phyloP scores from a whole-genome alignment of 2,329 filamentous ascomycete genomes.

The Hirsutella thompsonii region DNA sequence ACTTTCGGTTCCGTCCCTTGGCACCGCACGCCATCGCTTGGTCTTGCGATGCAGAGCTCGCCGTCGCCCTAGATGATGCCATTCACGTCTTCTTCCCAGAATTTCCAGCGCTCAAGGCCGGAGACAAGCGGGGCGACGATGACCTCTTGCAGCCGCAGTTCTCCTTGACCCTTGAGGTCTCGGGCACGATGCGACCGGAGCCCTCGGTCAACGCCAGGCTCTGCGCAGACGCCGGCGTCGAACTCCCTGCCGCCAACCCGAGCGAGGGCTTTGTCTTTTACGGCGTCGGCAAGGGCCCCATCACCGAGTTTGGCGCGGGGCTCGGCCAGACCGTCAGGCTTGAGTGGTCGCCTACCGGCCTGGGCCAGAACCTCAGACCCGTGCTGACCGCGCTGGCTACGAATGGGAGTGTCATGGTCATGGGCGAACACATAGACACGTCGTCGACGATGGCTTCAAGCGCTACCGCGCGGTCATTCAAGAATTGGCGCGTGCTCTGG shows the following conservation, averaged over 20 bases:
- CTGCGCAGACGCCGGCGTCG: slow-evolving; percentile 23
- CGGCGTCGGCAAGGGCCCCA: slow-evolving; percentile 31
- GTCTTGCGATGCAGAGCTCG: slow-evolving; percentile 45
- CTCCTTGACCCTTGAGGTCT: slow-evolving; percentile 18
- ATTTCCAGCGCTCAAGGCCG: slow-evolving; percentile 15
- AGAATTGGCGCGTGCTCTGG: slow-evolving; percentile 42
- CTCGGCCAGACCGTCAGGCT: slow-evolving; percentile 41
- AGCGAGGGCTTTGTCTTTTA: slow-evolving; percentile 18
- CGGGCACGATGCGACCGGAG: slow-evolving; percentile 23
- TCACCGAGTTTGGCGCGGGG: slow-evolving; percentile 33
- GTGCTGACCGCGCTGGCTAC: slow-evolving; percentile 38
- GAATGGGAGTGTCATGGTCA: slow-evolving; percentile 33
- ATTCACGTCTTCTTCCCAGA: slow-evolving; percentile 38
- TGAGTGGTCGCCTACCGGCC: slow-evolving; percentile 44
- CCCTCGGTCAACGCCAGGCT: slow-evolving; percentile 32
- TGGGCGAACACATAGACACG: slow-evolving; percentile 32
- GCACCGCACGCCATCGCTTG: slow-evolving; percentile 31
- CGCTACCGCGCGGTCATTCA: slow-evolving; percentile 25
- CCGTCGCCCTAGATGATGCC: slow-evolving; percentile 42
- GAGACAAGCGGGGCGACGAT: slow-evolving; percentile 14
- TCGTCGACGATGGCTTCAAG: slow-evolving; percentile 14
- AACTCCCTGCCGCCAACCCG: slow-evolving; percentile 13
- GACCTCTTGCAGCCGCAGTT: slow-evolving; percentile 17
- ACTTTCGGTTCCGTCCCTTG: slow-evolving; percentile 28
- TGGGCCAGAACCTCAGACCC: slow-evolving; percentile 40